phyloP scores from a whole-genome alignment of 768 basidiomycete genomes.

The Suillus variegatus region DNA sequence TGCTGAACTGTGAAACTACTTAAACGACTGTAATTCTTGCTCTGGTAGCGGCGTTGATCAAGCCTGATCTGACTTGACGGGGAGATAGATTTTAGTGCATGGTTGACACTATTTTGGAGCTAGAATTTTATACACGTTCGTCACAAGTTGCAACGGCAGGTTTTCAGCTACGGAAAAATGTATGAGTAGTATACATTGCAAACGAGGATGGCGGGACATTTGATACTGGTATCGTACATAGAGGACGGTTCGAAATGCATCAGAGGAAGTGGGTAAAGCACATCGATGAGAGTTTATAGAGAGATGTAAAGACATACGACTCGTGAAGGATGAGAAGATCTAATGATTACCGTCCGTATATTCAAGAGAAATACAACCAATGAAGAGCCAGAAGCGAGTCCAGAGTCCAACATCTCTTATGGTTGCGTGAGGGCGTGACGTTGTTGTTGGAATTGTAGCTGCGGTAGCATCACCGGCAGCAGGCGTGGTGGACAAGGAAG shows the following conservation, averaged over 20 bases:
- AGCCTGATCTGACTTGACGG: too few species aligned
- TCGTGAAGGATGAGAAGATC: not conserved
- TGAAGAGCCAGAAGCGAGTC: not conserved
- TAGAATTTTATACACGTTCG: too few species aligned
- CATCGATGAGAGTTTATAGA: not conserved
- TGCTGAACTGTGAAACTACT: not conserved
- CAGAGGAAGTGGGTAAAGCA: not conserved
- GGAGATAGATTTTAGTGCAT: too few species aligned
- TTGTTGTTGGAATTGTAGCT: not conserved
- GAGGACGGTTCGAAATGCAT: not conserved
- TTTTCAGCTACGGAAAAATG: not conserved
- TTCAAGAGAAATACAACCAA: not conserved
- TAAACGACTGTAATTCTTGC: too few species aligned
- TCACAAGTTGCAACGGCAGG: too few species aligned
- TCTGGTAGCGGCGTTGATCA: too few species aligned
- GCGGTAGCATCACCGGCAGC: not conserved
- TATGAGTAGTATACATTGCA: not conserved
- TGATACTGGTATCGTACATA: not conserved
- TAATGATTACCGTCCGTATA: not conserved
- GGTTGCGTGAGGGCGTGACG: not conserved
- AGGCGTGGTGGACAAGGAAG: not conserved
- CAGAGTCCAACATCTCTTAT: not conserved
- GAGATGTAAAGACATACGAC: not conserved
- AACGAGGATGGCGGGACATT: too few species aligned
- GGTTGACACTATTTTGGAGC: too few species aligned